Evolutionary conservation across 108 stramenopile species (phyloP), one percentile per base, ranked within the genome.

Genomic region (Chaetoceros muelleri): DNA sequence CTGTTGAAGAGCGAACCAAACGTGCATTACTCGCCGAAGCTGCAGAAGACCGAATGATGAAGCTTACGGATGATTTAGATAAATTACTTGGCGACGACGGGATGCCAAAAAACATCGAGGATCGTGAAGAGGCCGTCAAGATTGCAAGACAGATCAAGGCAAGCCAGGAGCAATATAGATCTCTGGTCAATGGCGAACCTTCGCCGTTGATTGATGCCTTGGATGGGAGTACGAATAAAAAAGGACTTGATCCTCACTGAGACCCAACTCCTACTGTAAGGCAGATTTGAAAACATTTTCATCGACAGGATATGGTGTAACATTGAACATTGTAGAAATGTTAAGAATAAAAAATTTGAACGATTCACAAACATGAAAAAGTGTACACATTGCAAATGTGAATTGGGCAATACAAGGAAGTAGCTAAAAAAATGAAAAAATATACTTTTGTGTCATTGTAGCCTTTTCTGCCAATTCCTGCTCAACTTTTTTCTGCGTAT

Each of bases 11-110:
- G 56, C 70, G 79, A 52, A 67, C 79, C 2, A 74, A 71, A 48
- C 54, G 79, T 23, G 79, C 79, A 21, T 72, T 80, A 73, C 49
- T 80, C 44, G 79, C 79, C 22, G 79, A 80, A 50, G 64, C 55
- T 10, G 60, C 76, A 19, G 79, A 80, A 64, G 75, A 80, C 55
- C 48, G 75, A 22, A 73, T 80, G 23, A 71, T 75, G 59, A 53
- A 55, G 21, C 47, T 76, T n/a, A 30, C 51, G 0, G 73, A 76
- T 44, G 73, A 80, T 40, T 46, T 80, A 28, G 79, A 80, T 19
- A 58, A 47, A 40, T 24, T 64, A 20, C 45, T 68, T 10, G 46
- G 55, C 13, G 62, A 62, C 16, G 61, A 60, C 28, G 70, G 63
- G 16, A 16, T 52, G 25, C 53, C 66, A 44, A 7, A 20, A 1